Base-by-base conservation (phyloP, 2,329 filamentous ascomycete species). In the Talaromyces sp. region DNA sequence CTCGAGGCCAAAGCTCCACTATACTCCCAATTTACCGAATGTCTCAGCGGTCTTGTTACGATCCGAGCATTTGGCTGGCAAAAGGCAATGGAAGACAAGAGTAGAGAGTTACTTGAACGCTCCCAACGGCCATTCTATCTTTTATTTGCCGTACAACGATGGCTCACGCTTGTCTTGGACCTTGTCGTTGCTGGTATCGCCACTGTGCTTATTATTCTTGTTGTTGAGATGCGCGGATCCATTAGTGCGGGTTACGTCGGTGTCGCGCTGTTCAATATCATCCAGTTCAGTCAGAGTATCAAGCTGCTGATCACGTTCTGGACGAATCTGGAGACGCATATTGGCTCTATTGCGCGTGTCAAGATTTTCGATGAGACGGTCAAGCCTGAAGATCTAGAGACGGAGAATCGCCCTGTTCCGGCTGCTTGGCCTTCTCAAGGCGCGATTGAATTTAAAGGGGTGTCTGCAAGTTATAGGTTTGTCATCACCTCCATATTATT, bases 1-100 rank as follows among this genome's bases (percentile, higher is more conserved):
- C 75, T 87, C 1, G 84, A 87, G 66, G 78, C 81, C 1, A 85
- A 86, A 62, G 79, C 80, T 0, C 83, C 83, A 0, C 70, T 86
- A 0, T 84, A 82, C 70, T 81, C 75, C 15, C 73, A 84, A 60
- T 85, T 85, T 62, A 73, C 80, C 21, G 82, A 85, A 61, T 81
- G 79, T 2, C 75, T 84, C 41, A 77, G 77, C 35, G 84, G 84
- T 0, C 66, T 85, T 0, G 73, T 76, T 0, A 85, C 83, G 0
- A 75, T 85, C 25, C 77, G 82, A 9, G 80, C 83, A 1, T 85
- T 84, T 60, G 77, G 79, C 1, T 85, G 81, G 82, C 71, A 78
- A n/a, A 61, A 69, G 0, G 65, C 69, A 5, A 73, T 78, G 56
- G 69, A 77, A 15, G 63, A 75, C 28, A 75, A 75, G 60, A 83